Evolutionary conservation across 2,329 filamentous ascomycete species (phyloP).

Genomic region (Botrytis sinoallii): DNA sequence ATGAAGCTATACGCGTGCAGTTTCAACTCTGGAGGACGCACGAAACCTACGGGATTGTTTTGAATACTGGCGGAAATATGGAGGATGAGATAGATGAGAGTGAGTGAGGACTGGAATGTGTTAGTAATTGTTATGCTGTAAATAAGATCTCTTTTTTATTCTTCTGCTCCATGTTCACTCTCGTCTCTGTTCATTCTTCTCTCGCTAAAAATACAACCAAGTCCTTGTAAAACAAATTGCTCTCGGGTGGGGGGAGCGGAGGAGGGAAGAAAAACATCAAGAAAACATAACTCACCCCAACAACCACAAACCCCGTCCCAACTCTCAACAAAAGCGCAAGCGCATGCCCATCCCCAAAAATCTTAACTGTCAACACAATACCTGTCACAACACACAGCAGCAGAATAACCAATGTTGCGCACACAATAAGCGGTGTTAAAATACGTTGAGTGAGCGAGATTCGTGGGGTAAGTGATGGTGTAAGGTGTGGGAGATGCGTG

Average conservation of each 20-base stretch:
- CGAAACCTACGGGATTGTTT: slow-evolving; percentile 27
- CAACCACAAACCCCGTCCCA: slow-evolving; percentile 19
- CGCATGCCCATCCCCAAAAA: background rate
- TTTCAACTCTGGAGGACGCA: slow-evolving; percentile 26
- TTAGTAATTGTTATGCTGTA: background rate
- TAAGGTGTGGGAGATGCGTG: background rate
- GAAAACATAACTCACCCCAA: slow-evolving; percentile 26
- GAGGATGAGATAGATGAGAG: slow-evolving; percentile 28
- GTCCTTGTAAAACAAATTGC: too few relatives aligned
- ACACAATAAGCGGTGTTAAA: slow-evolving; percentile 25
- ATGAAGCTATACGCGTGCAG: slow-evolving; percentile 32
- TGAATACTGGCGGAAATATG: slow-evolving; percentile 25
- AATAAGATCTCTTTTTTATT: too few relatives aligned
- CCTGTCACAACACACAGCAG: slow-evolving; percentile 20
- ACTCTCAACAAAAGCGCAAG: background rate
- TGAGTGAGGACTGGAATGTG: slow-evolving; percentile 25
- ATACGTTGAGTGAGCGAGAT: slow-evolving; percentile 22
- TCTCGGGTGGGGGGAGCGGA: too few relatives aligned
- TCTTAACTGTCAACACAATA: slow-evolving; percentile 23
- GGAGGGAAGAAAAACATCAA: too few relatives aligned
- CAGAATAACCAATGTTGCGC: slow-evolving; percentile 23
- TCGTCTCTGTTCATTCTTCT: too few relatives aligned
- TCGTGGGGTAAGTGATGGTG: background rate
- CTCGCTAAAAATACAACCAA: too few relatives aligned
- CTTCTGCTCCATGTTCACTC: too few relatives aligned